Conservation (phyloP, 2,329 filamentous ascomycete species). For the Pestalotiopsis sp. region DNA sequence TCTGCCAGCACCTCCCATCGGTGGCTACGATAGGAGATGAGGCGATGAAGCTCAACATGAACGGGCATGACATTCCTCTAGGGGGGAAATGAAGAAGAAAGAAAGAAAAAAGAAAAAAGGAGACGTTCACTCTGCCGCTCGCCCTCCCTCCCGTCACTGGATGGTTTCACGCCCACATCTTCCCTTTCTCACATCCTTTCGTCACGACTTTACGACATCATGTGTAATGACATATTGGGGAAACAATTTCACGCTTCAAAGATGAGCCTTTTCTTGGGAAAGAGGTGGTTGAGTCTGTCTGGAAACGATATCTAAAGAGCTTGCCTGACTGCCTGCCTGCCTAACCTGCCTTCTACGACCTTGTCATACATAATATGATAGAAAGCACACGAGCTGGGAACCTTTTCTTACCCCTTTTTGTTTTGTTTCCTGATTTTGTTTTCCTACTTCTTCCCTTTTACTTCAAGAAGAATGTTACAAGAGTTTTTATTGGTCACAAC, state of each 20-base stretch:
- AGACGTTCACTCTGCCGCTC: too few relatives aligned
- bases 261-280: constrained; percentile 10
- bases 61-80: background rate
- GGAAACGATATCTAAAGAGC: background rate
- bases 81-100: too few relatives aligned
- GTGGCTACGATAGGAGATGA: constrained; percentile 38
- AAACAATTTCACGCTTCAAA: constrained; percentile 2
- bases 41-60: constrained; percentile 13
- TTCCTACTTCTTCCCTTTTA: constrained; percentile 22
- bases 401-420: constrained; percentile 14
- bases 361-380: constrained; percentile 20
- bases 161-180: constrained; percentile 10
- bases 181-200: constrained; percentile 11
- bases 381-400: constrained; percentile 18
- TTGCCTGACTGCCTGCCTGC: constrained; percentile 14
- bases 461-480: constrained; percentile 17
- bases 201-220: constrained; percentile 26
- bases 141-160: background rate
- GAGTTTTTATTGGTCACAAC: constrained; percentile 18
- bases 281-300: constrained; percentile 12
- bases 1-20: constrained; percentile 42
- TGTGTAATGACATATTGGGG: constrained; percentile 15
- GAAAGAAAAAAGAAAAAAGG: too few relatives aligned
- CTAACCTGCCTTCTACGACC: constrained; percentile 11
- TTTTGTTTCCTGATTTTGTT: constrained; percentile 15